phyloP scores from a whole-genome alignment of 169 alveolate species.

The Plasmodium blacklocki region DNA sequence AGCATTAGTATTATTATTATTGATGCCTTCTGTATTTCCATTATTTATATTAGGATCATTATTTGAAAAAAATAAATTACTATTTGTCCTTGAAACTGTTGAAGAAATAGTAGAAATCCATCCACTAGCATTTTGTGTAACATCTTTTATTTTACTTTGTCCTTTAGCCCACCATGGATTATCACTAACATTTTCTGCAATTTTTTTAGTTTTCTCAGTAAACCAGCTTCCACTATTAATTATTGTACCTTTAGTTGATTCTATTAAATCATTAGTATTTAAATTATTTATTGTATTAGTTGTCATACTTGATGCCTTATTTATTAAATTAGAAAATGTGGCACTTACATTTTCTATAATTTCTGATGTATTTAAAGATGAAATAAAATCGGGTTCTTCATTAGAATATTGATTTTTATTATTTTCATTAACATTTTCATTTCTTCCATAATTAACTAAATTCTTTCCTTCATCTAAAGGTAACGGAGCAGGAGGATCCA shows the following conservation, averaged over 20 bases:
- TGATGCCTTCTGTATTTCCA: slow-evolving; percentile 1
- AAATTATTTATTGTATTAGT: slow-evolving; percentile 57
- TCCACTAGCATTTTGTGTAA: slow-evolving; percentile 76
- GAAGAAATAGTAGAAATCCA: slow-evolving; percentile 74
- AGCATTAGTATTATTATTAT: neutral
- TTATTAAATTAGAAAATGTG: slow-evolving; percentile 55
- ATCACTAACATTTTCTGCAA: slow-evolving; percentile 77
- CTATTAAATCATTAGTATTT: slow-evolving; percentile 65
- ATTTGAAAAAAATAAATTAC: slow-evolving; percentile 59
- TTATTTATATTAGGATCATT: slow-evolving; percentile 15
- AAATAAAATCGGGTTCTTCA: slow-evolving; percentile 33
- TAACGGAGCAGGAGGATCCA: slow-evolving; percentile 72
- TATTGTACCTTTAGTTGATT: slow-evolving; percentile 71
- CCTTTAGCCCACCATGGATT: slow-evolving; percentile 76
- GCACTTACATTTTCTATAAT: slow-evolving; percentile 60
- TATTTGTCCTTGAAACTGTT: slow-evolving; percentile 57
- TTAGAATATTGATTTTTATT: slow-evolving; percentile 29
- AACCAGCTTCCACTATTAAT: slow-evolving; percentile 72
- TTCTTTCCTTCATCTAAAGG: slow-evolving; percentile 61
- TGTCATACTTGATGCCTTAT: slow-evolving; percentile 67
- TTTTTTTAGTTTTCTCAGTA: slow-evolving; percentile 74
- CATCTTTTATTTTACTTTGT: slow-evolving; percentile 74
- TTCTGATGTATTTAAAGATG: slow-evolving; percentile 57
- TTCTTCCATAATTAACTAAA: slow-evolving; percentile 53
- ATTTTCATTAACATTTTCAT: slow-evolving; percentile 68